phyloP scores from a whole-genome alignment of 1,284 basidiomycete species.

The Trichosporon asahii region DNA sequence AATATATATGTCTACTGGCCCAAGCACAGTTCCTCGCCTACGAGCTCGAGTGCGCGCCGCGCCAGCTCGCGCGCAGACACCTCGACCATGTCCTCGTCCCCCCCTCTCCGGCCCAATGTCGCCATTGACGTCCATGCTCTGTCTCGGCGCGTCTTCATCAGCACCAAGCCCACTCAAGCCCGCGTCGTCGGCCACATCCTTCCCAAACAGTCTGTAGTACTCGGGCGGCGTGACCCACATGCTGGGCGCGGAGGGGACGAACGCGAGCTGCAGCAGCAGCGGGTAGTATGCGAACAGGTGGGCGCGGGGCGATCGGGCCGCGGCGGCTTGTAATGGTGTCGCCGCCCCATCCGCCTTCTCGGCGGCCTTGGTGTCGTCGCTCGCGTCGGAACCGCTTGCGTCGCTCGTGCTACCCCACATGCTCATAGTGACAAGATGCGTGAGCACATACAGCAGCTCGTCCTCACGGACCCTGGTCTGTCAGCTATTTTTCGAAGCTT shows the following conservation, averaged over 20 bases:
- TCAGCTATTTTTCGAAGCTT: conserved; percentile 12
- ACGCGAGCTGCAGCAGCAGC: conserved; percentile 70
- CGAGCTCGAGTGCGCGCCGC: conserved; percentile 64
- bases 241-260: conserved; percentile 63
- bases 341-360: too few species aligned
- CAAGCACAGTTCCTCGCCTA: conserved; percentile 59
- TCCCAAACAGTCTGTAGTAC: conserved; percentile 31
- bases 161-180: neutral
- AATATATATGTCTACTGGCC: neutral
- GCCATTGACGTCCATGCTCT: neutral
- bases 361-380: too few species aligned
- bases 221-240: conserved; percentile 59
- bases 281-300: conserved; percentile 83
- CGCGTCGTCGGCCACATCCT: neutral
- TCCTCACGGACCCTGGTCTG: conserved; percentile 75
- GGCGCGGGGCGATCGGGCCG: conserved; percentile 65
- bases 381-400: too few species aligned
- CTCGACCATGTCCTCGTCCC: conserved; percentile 52
- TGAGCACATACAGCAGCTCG: conserved; percentile 78
- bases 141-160: neutral
- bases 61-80: conserved; percentile 66
- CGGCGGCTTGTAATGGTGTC: conserved; percentile 44
- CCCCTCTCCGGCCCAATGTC: conserved; percentile 24
- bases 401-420: conserved; percentile 66
- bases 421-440: conserved; percentile 65